Percentiles rank a stretch among this genome's conserved stretches.
These are phyloP conservation scores for Russula ochroleuca DNA, from an alignment of 768 basidiomycete species.

Conservation along the genomic window DNA sequence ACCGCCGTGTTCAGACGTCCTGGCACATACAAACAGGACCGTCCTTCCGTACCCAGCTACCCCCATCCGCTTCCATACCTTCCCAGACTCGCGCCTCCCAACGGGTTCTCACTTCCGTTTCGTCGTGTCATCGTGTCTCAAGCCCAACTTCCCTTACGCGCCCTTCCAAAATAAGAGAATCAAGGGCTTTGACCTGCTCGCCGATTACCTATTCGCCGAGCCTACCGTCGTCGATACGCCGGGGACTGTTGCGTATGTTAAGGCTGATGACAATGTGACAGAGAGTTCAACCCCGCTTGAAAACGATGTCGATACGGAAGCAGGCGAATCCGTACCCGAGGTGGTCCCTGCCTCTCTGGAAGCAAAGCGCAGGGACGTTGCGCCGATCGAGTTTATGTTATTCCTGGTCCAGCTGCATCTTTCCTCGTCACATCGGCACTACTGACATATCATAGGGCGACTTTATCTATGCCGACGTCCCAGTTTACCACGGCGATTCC, in stretches of 20 bases:
- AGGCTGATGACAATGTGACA: conserved; percentile 10
- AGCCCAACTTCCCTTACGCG: conserved; percentile 69
- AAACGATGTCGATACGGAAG: not conserved
- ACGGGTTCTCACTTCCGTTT: conserved; percentile 61
- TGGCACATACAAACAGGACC: conserved; percentile 41
- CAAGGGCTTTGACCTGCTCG: conserved; percentile 61
- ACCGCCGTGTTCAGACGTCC: conserved; percentile 37
- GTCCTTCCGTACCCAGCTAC: conserved; percentile 46
- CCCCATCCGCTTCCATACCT: conserved; percentile 64
- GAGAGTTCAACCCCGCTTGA: conserved; percentile 4
- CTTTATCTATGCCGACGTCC: conserved; percentile 73
- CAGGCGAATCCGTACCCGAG: conserved; percentile 6
- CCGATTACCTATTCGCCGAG: conserved; percentile 46
- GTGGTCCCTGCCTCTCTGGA: not conserved
- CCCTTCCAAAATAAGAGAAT: conserved; percentile 51
- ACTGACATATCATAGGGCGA: conserved; percentile 43
- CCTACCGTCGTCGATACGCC: conserved; percentile 15
- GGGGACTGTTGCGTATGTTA: conserved; percentile 1
- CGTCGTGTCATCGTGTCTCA: conserved; percentile 60
- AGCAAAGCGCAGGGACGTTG: conserved; percentile 7
- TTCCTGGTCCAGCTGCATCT: conserved; percentile 40
- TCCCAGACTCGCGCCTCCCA: conserved; percentile 62
- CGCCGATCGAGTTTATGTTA: conserved; percentile 54
- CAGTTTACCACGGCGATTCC: conserved; percentile 55
- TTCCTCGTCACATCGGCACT: not conserved